A percentile compares a stretch with the other conserved stretches of the same genome.
These are phyloP conservation scores for Cordyceps pruinosa DNA, from an alignment of 2,329 filamentous ascomycete species.

Conservation along the genomic window DNA sequence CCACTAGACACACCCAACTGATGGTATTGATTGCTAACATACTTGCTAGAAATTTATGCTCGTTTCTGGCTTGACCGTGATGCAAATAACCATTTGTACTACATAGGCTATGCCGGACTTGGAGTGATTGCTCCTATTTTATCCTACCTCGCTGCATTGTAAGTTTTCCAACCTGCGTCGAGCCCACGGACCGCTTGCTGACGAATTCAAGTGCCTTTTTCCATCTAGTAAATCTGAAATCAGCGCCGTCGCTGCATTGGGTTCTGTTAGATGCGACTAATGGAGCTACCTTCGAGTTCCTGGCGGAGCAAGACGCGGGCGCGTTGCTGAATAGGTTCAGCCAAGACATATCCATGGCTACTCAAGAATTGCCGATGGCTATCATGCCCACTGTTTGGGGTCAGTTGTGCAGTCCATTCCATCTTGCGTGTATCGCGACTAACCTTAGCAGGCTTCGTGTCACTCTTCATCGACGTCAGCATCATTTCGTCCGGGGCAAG, in stretches of 20 bases:
- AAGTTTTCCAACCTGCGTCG: too few relatives aligned
- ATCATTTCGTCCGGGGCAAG: conserved; percentile 20
- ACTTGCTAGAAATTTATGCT: background rate
- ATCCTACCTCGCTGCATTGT: background rate
- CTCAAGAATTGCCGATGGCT: conserved; percentile 18
- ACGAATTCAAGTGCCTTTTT: background rate
- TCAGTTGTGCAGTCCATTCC: background rate
- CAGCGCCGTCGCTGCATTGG: background rate
- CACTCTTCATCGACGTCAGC: conserved; percentile 14
- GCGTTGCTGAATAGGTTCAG: conserved; percentile 18
- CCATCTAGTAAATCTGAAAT: background rate
- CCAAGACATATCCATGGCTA: conserved; percentile 22
- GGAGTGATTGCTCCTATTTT: background rate
- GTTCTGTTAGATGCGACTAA: background rate
- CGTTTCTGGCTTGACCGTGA: conserved; percentile 12
- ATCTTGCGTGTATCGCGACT: too few relatives aligned
- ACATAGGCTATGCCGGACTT: background rate
- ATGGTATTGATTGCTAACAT: background rate
- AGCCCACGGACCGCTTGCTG: too few relatives aligned
- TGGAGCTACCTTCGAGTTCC: conserved; percentile 17
- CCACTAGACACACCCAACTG: too few relatives aligned
- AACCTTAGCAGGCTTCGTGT: too few relatives aligned
- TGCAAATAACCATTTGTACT: conserved; percentile 10
- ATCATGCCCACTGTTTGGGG: conserved; percentile 16
- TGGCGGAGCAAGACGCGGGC: conserved; percentile 1